Evolutionary conservation across 495 filamentous ascomycete genomes (phyloP).

Genomic region (Cladorrhinum samala): DNA sequence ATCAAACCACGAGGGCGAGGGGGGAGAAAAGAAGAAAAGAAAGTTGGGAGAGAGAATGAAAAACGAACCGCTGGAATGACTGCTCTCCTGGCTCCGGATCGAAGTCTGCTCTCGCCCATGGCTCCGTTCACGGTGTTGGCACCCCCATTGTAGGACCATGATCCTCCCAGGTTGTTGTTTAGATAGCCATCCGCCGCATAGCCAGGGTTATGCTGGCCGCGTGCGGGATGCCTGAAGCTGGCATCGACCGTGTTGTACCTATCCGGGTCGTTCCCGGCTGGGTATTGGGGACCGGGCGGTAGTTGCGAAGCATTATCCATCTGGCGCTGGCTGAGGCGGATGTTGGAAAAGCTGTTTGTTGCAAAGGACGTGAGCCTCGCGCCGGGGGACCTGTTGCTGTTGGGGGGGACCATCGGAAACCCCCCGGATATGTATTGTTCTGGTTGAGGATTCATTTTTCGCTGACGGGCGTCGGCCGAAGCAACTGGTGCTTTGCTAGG

Average conservation of each 20-base stretch:
- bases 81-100: conserved; percentile 36
- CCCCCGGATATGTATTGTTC: background rate
- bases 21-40: conserved; percentile 2
- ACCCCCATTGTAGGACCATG: conserved; percentile 45
- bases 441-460: background rate
- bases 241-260: conserved; percentile 43
- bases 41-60: background rate
- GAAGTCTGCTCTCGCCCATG: conserved; percentile 42
- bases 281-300: conserved; percentile 34
- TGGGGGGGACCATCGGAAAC: background rate
- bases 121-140: conserved; percentile 43
- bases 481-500: background rate
- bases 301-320: conserved; percentile 36
- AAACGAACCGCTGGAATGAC: conserved; percentile 43
- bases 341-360: conserved; percentile 58
- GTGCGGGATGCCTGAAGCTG: conserved; percentile 45
- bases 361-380: conserved; percentile 21
- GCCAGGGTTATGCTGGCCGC: conserved; percentile 48
- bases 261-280: conserved; percentile 37
- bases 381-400: conserved; percentile 35
- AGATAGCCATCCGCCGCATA: conserved; percentile 30
- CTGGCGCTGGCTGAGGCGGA: conserved; percentile 55
- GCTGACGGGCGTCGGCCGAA: background rate
- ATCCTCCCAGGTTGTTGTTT: conserved; percentile 41
- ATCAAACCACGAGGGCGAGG: background rate